Conservation (phyloP, 31 red algal genomes). For the Asparagopsis taxiformis region DNA sequence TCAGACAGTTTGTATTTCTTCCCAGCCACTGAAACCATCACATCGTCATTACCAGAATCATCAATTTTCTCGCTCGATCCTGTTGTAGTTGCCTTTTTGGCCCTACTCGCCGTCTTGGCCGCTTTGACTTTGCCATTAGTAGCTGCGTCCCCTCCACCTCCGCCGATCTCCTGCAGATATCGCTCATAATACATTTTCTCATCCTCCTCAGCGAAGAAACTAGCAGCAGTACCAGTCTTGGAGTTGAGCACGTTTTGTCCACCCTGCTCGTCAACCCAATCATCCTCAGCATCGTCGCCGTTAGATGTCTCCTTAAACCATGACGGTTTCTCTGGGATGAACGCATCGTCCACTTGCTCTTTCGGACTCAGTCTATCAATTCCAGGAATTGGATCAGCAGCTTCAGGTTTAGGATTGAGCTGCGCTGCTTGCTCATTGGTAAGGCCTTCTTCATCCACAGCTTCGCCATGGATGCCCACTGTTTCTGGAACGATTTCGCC, state of each 20-base stretch:
- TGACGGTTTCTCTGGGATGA: constrained; percentile 60
- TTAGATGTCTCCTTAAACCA: constrained; percentile 50
- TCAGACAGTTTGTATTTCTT: constrained; percentile 42
- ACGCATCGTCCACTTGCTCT: constrained; percentile 20
- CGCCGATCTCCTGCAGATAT: constrained; percentile 40
- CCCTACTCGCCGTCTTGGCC: constrained; percentile 2
- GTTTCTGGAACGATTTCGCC: constrained; percentile 58
- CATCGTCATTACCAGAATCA: constrained; percentile 19
- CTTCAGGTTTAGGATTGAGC: not conserved
- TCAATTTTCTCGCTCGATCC: constrained; percentile 3
- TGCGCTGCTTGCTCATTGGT: constrained; percentile 2
- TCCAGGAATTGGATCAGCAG: not conserved
- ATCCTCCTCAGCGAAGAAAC: constrained; percentile 32
- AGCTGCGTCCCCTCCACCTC: constrained; percentile 12
- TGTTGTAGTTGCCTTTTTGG: not conserved
- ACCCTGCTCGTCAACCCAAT: constrained; percentile 35
- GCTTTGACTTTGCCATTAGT: not conserved
- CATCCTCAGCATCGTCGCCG: constrained; percentile 51
- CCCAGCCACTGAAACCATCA: constrained; percentile 40
- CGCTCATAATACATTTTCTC: constrained; percentile 48
- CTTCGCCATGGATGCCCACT: constrained; percentile 50
- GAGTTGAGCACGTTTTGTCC: constrained; percentile 41
- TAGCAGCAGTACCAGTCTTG: constrained; percentile 53
- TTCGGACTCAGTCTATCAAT: not conserved
- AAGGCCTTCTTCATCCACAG: constrained; percentile 58